Evolutionary conservation across 2,329 filamentous ascomycete species (phyloP).

Genomic region (Helminthosporium solani): DNA sequence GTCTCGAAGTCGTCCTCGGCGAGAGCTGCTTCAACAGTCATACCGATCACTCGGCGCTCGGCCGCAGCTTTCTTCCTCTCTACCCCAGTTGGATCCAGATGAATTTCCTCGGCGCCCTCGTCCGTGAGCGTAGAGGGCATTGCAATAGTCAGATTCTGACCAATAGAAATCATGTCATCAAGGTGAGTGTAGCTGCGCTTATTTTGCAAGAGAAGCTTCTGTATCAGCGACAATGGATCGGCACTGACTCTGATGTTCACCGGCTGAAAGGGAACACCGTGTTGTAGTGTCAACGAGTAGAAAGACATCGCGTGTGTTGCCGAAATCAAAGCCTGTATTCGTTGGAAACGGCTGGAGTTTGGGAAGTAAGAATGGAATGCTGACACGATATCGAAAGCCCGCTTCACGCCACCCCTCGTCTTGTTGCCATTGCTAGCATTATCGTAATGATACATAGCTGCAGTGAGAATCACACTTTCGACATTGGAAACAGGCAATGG

Average conservation of each 20-base stretch:
- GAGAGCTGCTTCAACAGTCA: constrained; percentile 77
- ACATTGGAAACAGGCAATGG: constrained; percentile 55
- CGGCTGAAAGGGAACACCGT: constrained; percentile 77
- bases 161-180: constrained; percentile 71
- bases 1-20: constrained; percentile 81
- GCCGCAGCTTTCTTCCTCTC: constrained; percentile 46
- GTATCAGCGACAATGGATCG: constrained; percentile 72
- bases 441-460: constrained; percentile 72
- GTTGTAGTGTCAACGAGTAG: constrained; percentile 75
- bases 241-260: constrained; percentile 74
- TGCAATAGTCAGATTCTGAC: constrained; percentile 60
- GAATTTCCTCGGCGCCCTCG: constrained; percentile 53
- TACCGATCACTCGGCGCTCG: constrained; percentile 70
- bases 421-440: constrained; percentile 80
- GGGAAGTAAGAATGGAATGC: constrained; percentile 62
- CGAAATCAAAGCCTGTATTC: constrained; percentile 64
- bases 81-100: constrained; percentile 20
- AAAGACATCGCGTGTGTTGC: constrained; percentile 75
- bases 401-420: constrained; percentile 73
- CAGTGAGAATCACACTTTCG: constrained; percentile 61
- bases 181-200: constrained; percentile 70
- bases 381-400: constrained; percentile 61
- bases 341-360: constrained; percentile 54
- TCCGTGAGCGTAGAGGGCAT: constrained; percentile 37
- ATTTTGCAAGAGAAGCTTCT: constrained; percentile 75